Conservation (phyloP, 768 basidiomycete species). For the Rhodotorula taiwanensis region DNA sequence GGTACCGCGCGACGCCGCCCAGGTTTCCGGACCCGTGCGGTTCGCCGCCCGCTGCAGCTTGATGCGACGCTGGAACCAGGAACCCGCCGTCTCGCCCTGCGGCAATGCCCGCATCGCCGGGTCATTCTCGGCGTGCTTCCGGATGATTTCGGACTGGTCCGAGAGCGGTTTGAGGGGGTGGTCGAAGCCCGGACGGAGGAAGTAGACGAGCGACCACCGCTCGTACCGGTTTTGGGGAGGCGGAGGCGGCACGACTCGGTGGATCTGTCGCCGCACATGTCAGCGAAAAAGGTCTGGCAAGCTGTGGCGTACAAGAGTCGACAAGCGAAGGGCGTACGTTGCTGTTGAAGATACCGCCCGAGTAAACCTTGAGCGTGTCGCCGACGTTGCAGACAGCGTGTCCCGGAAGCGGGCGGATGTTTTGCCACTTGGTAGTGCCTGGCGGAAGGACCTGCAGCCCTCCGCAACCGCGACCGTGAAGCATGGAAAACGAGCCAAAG, state of each 20-base stretch:
- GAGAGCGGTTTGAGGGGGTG: slow-evolving; percentile 13
- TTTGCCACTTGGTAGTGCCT: slow-evolving; percentile 27
- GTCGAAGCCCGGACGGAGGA: slow-evolving; percentile 30
- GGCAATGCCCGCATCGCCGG: slow-evolving; percentile 11
- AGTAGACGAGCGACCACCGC: slow-evolving; percentile 32
- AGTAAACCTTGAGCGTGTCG: slow-evolving; percentile 32
- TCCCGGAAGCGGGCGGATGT: slow-evolving; percentile 22
- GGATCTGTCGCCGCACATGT: too few relatives aligned
- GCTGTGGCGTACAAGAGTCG: too few relatives aligned
- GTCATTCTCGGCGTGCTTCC: slow-evolving; percentile 9
- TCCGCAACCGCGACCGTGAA: slow-evolving; percentile 33
- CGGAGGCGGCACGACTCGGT: slow-evolving; percentile 35
- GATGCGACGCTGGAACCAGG: slow-evolving; percentile 23
- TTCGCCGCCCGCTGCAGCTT: slow-evolving; percentile 19
- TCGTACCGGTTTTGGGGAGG: slow-evolving; percentile 7
- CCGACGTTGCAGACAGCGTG: slow-evolving; percentile 38
- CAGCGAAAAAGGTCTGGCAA: too few relatives aligned
- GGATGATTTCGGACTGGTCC: slow-evolving; percentile 2
- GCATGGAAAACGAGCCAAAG: slow-evolving; percentile 29
- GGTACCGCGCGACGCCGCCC: slow-evolving; percentile 22
- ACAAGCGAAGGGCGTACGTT: slow-evolving; percentile 3
- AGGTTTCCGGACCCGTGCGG: slow-evolving; percentile 32
- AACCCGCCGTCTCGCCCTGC: slow-evolving; percentile 16
- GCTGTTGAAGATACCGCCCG: slow-evolving; percentile 29
- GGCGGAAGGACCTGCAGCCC: slow-evolving; percentile 34